These are phyloP conservation scores for Colletotrichum liriopes DNA, from an alignment of 2,329 filamentous ascomycete species.

Conservation along the genomic window DNA sequence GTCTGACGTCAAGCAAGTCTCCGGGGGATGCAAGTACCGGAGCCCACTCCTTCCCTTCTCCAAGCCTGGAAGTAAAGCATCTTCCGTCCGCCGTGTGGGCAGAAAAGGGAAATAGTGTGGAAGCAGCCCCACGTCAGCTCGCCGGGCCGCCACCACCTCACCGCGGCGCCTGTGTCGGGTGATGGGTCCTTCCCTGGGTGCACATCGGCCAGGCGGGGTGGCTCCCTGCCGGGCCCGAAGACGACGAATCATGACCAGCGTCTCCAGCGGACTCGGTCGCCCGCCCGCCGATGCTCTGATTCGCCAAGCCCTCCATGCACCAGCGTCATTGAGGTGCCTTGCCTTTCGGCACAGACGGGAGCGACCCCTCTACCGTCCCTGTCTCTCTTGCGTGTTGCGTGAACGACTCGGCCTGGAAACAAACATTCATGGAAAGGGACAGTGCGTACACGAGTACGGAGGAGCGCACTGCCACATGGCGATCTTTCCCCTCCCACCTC, in stretches of 20 bases:
- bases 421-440: neutral
- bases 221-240: conserved; percentile 30
- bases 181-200: conserved; percentile 27
- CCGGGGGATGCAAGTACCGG: conserved; percentile 27
- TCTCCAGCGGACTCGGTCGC: neutral
- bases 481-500: neutral
- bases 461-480: neutral
- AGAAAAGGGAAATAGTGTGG: neutral
- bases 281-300: conserved; percentile 18
- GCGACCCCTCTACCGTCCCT: neutral
- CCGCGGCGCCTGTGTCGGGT: conserved; percentile 24
- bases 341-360: neutral
- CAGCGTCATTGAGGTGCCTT: neutral
- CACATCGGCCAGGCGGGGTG: conserved; percentile 19
- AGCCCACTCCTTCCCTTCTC: conserved; percentile 3
- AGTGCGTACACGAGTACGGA: conserved; percentile 11
- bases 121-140: conserved; percentile 15
- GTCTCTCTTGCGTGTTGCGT: neutral
- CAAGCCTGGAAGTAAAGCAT: neutral
- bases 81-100: neutral
- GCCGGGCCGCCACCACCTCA: conserved; percentile 27
- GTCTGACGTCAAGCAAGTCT: conserved; percentile 36
- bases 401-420: neutral
- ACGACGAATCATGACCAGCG: conserved; percentile 31
- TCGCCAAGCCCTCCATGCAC: conserved; percentile 6